Conservation (phyloP, 192 early-diverging fungal genomes). For the Ambispora gerdemannii region DNA sequence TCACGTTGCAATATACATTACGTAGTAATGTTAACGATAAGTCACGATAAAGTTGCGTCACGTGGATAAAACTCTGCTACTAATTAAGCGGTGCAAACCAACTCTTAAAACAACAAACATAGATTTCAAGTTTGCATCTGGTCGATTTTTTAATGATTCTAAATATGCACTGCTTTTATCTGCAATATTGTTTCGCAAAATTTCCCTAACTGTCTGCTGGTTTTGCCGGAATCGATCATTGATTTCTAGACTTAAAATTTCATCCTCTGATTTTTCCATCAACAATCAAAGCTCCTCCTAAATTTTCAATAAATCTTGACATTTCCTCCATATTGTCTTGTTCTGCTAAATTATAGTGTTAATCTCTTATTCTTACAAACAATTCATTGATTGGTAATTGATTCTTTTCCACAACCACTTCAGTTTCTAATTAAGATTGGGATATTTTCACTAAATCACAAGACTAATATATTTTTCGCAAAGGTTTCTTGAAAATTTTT, state of each 20-base stretch:
- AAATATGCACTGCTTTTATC: constrained; percentile 1
- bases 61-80: constrained; percentile 11
- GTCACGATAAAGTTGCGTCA: too few relatives aligned
- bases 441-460: background rate
- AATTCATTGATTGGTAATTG: background rate
- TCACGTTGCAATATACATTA: too few relatives aligned
- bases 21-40: too few relatives aligned
- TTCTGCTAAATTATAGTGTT: background rate
- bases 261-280: constrained; percentile 5
- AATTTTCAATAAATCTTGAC: too few relatives aligned
- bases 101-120: constrained; percentile 17
- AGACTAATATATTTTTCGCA: constrained; percentile 14
- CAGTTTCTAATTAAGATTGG: too few relatives aligned
- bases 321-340: background rate
- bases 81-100: constrained; percentile 18
- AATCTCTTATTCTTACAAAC: background rate
- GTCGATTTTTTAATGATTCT: constrained; percentile 4
- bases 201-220: background rate
- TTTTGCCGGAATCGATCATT: constrained; percentile 2
- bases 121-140: background rate
- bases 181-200: constrained; percentile 9
- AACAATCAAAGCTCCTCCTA: background rate
- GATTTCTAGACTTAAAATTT: constrained; percentile 17
- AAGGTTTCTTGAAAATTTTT: constrained; percentile 6
- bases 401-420: too few relatives aligned